Percentiles rank a stretch among this genome's conserved stretches.
These are phyloP conservation scores for Globisporangium acanthophoron DNA, from an alignment of 352 stramenopile genomes.

Conservation along the genomic window DNA sequence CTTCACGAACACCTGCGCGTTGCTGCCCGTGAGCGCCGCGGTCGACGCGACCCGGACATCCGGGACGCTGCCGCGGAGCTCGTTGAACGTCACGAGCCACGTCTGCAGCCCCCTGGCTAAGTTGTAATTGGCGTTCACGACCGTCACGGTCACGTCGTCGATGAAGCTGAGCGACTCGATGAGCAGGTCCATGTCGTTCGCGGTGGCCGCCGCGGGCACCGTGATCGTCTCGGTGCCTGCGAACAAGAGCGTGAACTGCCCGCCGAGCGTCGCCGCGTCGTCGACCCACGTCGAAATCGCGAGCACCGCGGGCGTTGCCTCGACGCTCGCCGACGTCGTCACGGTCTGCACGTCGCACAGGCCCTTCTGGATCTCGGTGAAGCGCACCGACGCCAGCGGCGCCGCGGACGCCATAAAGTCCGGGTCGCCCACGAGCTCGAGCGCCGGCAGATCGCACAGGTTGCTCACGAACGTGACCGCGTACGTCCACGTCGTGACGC, in stretches of 20 bases:
- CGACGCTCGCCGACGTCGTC: conserved; percentile 82
- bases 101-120: conserved; percentile 37
- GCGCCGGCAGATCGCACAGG: conserved; percentile 72
- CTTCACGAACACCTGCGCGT: conserved; percentile 51
- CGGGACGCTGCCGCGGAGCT: conserved; percentile 88
- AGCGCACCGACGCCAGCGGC: conserved; percentile 27
- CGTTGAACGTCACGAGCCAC: conserved; percentile 90
- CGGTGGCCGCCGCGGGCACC: conserved; percentile 33
- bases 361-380: conserved; percentile 73
- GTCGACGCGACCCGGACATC: conserved; percentile 68
- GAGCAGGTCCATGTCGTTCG: conserved; percentile 39
- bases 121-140: conserved; percentile 46
- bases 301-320: conserved; percentile 89
- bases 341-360: conserved; percentile 95
- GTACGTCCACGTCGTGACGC: conserved; percentile 51
- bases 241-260: conserved; percentile 68
- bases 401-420: conserved; percentile 39
- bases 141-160: conserved; percentile 62
- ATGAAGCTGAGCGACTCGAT: conserved; percentile 76
- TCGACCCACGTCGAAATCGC: conserved; percentile 78
- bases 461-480: conserved; percentile 85
- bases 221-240: conserved; percentile 36
- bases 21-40: conserved; percentile 48
- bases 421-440: conserved; percentile 49
- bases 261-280: conserved; percentile 33